Conservation (phyloP, 176 grass and related monocot genomes). For the Poa pratensis region DNA sequence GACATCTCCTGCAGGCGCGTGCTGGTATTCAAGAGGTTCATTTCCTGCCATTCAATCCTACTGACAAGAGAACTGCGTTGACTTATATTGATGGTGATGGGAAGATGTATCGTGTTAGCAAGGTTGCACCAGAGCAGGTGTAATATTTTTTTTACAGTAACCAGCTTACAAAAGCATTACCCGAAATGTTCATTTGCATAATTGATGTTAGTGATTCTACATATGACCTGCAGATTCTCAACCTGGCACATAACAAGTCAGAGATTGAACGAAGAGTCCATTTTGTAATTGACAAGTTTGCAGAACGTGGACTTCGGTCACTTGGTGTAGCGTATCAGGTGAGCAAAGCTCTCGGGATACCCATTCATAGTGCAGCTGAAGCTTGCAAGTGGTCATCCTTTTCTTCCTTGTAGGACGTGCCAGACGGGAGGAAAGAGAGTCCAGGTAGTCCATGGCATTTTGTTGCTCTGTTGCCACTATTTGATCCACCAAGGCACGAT, state of each 20-base stretch:
- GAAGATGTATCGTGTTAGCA: conserved; percentile 60
- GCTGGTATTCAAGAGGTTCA: conserved; percentile 58
- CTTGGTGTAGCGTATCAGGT: conserved; percentile 66
- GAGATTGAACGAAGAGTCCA: conserved; percentile 59
- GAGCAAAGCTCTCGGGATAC: not conserved
- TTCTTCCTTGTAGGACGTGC: conserved; percentile 47
- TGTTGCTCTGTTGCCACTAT: conserved; percentile 62
- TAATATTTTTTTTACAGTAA: not conserved
- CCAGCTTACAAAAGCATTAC: not conserved
- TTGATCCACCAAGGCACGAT: conserved; percentile 67
- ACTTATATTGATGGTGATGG: conserved; percentile 61
- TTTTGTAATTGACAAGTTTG: conserved; percentile 60
- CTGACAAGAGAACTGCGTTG: conserved; percentile 63
- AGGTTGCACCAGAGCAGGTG: conserved; percentile 69
- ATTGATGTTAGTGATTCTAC: conserved; percentile 4
- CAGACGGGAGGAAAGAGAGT: conserved; percentile 61
- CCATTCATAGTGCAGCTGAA: not conserved
- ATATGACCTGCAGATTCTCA: conserved; percentile 44
- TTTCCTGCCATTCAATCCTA: conserved; percentile 65
- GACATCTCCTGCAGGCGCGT: conserved; percentile 37
- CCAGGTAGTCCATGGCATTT: conserved; percentile 57
- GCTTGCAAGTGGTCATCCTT: not conserved
- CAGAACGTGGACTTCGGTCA: conserved; percentile 63
- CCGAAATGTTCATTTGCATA: not conserved
- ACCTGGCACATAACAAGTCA: conserved; percentile 54